Base-by-base conservation (phyloP, 2,329 filamentous ascomycete species). In the Geosmithia morbida region DNA sequence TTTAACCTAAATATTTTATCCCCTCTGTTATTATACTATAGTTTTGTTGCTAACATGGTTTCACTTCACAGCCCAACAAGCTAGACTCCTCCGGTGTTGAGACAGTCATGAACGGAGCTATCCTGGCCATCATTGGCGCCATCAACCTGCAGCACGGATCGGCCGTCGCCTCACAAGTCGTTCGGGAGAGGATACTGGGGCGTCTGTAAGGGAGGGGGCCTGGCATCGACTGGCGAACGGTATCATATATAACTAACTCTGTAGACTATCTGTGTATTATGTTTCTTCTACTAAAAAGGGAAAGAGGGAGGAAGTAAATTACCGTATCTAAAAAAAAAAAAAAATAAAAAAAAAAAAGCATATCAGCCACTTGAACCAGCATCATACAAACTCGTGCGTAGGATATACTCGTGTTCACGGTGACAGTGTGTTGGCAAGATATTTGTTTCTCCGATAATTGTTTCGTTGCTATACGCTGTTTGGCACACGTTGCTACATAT, bases 41-140 rank as follows among this genome's bases (percentile, higher is more conserved):
- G 5, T 10, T 41, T 11, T 3, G 17, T 14, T 33, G 37, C 53
- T 54, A 47, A 54, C 48, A 37, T 37, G 6, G 13, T 26, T 4
- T 26, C 33, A 11, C 44, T 4, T 40, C 14, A 43, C 51, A 77
- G 74, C 75, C 80, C 19, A 69, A 81, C 51, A 81, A 88, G 55
- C 71, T 94, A 47, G 62, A 74, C 46, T 67, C 69, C 17, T 95
- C 87, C 0, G 92, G 92, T 54, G 64, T 84, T 26, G 76, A 86
- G 22, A 70, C 81, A 3, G 81, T 97, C 20, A 68, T 94, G 48
- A 77, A 83, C 45, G 81, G 87, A 51, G 79, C 87, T 3, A 57
- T 98, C 48, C 87, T 88, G 61, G 87, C 89, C 43, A 83, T 98
- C 48, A 68, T 97, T 43, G 92, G 92, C 19, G 92, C 92, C 11